Conservation (phyloP, 2,329 filamentous ascomycete species). For the Fusarium subtropicale region DNA sequence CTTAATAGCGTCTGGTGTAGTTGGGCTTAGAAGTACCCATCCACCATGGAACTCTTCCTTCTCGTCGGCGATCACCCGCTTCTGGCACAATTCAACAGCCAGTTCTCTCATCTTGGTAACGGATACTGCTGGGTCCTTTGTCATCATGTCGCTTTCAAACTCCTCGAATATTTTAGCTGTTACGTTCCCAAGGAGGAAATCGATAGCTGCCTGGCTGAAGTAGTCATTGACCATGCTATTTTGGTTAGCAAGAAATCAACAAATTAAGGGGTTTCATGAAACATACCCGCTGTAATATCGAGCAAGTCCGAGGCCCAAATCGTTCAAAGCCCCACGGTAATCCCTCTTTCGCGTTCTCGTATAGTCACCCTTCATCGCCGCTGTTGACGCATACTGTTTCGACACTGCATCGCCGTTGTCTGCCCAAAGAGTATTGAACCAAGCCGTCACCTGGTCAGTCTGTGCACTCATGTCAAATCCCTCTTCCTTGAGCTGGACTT, state of each 20-base stretch:
- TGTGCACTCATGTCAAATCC: constrained; percentile 81
- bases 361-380: constrained; percentile 96
- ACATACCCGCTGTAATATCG: constrained; percentile 75
- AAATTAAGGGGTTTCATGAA: neutral
- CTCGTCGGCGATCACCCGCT: constrained; percentile 86
- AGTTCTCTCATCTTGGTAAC: constrained; percentile 85
- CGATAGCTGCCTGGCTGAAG: constrained; percentile 94
- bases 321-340: constrained; percentile 89
- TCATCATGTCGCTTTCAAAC: constrained; percentile 94
- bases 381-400: constrained; percentile 94
- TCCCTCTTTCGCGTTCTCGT: constrained; percentile 91
- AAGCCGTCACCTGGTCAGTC: constrained; percentile 81
- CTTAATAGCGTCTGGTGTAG: constrained; percentile 73
- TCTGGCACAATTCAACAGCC: constrained; percentile 89
- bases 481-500: constrained; percentile 79
- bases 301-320: constrained; percentile 88
- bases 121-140: constrained; percentile 89
- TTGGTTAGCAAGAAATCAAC: constrained; percentile 21
- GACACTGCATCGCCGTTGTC: constrained; percentile 98
- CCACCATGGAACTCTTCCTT: constrained; percentile 87
- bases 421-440: constrained; percentile 98
- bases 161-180: constrained; percentile 89
- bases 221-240: constrained; percentile 96
- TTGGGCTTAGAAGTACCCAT: constrained; percentile 88
- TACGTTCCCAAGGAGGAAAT: constrained; percentile 91